Base-by-base conservation (phyloP, 192 early-diverging fungal species). In the Podila minutissima region DNA sequence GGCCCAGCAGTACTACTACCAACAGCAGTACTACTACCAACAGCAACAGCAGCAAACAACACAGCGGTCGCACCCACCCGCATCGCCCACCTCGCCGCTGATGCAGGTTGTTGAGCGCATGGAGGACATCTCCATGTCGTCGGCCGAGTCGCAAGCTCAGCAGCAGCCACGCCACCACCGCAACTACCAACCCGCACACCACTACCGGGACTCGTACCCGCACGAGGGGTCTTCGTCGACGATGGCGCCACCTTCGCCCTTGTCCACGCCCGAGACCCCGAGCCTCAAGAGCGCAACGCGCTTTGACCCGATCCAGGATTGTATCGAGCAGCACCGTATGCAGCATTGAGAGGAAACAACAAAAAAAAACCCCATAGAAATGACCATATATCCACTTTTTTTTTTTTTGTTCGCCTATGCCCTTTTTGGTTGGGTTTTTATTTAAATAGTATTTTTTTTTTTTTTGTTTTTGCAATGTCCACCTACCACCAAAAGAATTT, bases 31-130 rank as follows among this genome's bases (percentile, higher is more conserved):
- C 1, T 10, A 38, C 24, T 20, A 53, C 5, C 35, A 28, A 50
- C 66, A 67, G 20, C 53, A 63, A 4, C 62, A 22, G 29, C 62
- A 63, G 19, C 61, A 35, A 41, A 31, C 28, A 22, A 37, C 62
- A 38, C 4, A 2, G 32, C 37, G n/a, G 22, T 55, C 53, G 4
- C 53, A 55, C 20, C n/a, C 53, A 20, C 75, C 75, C 10, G 68
- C 64, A 9, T 78, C 75, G n/a, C 75, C 75, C 2, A 78, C 75
- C 15, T 78, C 75, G 28, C 75, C 75, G 11, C 62, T 78, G 75
- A 58, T 55, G 24, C 58, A 71, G 50, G 67, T 31, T 24, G 65
- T 55, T 4, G 75, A 78, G 53, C 55, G 75, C 28, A 61, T 61
- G 59, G 59, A 61, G 19, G 62, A 64, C 29, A 61, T 61, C 33